Base-by-base conservation (phyloP, 1,284 basidiomycete species). In the Peniophora sp. region DNA sequence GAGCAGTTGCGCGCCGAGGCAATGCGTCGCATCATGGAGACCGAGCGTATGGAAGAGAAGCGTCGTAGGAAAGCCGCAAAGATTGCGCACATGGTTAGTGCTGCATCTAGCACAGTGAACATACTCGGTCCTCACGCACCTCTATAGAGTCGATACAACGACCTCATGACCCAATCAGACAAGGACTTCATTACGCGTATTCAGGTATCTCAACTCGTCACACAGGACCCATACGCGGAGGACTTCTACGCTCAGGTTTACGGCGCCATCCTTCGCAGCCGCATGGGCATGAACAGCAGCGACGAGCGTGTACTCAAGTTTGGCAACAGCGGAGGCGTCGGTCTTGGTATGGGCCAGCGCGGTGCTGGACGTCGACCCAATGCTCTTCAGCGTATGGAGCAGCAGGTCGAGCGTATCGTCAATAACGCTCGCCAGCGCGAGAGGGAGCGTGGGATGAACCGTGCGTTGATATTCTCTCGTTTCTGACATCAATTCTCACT, bases 131-230 rank as follows among this genome's bases (percentile, higher is more conserved):
- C 47, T 36, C 51, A 27, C 48, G 32, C 56, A 37, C 32, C n/a
- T 51, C 36, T 53, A n/a, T 49, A 97, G 94, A 82, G 93, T 51
- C 86, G 89, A 58, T 94, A 97, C 70, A 99, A 99, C 65, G 95
- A 98, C 65, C 77, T 98, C 51, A 99, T 99, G 97, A 93, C 90
- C 0, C 91, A 94, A 66, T 96, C 92, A 14, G 97, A 99, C 76
- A 99, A 99, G 72, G 97, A 99, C 64, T 99, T 99, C 66, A 99
- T 99, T 69, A 99, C 97, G 20, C 86, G 97, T 37, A 99, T 99
- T 54, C 97, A 99, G 69, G 92, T 99, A 45, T 97, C 94, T 1
- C 96, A 99, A 64, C 85, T 99, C 27, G 93, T 97, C 47, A 92
- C 92, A 2, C 85, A 90, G 60, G 97, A 99, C 70, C 97, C 97